Evolutionary conservation across 2,329 filamentous ascomycete genomes (phyloP).

Genomic region (Cryphonectria japonica): DNA sequence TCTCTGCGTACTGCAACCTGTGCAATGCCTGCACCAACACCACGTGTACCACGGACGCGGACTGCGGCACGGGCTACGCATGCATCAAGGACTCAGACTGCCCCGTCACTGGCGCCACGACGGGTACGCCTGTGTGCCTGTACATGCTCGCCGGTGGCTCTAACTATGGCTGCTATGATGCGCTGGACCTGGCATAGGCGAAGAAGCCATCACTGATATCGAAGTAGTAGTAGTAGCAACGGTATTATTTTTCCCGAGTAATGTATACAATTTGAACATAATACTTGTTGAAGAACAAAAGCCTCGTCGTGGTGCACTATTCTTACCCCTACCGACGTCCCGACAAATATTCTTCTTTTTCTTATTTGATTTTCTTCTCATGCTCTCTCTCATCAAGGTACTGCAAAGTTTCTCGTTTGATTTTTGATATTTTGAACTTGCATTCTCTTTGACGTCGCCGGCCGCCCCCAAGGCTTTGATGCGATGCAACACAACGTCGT

Average conservation of each 20-base stretch:
- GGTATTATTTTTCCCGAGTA: neutral
- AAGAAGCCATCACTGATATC: neutral
- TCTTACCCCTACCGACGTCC: no score
- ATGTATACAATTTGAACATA: neutral
- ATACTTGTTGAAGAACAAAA: neutral
- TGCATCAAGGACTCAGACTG: conserved; percentile 28
- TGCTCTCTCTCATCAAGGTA: neutral
- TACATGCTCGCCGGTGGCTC: conserved; percentile 26
- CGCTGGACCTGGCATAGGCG: neutral
- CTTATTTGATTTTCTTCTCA: neutral
- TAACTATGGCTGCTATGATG: conserved; percentile 20
- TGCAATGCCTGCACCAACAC: conserved; percentile 19
- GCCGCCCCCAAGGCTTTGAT: neutral
- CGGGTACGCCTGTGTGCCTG: conserved; percentile 25
- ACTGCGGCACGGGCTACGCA: conserved; percentile 23
- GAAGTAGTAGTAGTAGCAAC: neutral
- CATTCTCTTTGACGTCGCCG: neutral
- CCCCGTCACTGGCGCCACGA: conserved; percentile 13
- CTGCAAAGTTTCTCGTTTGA: no score
- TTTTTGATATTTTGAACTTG: neutral
- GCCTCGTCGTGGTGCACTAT: neutral
- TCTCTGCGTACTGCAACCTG: conserved; percentile 26
- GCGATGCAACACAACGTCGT: conserved; percentile 3
- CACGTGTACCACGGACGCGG: conserved; percentile 21
- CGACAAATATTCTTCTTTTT: neutral